Evolutionary conservation across 148 eudicot species (phyloP).

Genomic region (Fagopyrum esculentum): DNA sequence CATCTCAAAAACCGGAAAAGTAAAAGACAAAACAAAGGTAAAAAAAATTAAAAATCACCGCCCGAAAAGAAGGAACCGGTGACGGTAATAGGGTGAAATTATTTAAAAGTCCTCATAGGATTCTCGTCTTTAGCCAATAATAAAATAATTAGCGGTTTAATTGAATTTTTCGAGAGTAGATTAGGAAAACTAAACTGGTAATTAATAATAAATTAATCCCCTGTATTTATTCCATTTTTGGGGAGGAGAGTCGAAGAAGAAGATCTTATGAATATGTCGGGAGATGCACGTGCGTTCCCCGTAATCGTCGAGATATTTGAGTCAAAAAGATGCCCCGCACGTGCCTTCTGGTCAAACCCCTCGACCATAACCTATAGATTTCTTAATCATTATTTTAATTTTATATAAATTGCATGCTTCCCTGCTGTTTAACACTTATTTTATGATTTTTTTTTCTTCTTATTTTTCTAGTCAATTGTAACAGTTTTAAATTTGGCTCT

Average conservation of each 20-base stretch:
- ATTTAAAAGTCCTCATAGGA: not conserved
- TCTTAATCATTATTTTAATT: not conserved
- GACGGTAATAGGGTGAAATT: not conserved
- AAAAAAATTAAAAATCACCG: not conserved
- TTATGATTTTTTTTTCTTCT: not conserved
- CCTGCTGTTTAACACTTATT: not conserved
- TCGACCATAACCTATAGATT: not conserved
- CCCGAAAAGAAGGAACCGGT: not conserved
- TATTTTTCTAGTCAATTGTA: not conserved
- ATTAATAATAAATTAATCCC: not conserved
- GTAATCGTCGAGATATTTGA: constrained; percentile 11
- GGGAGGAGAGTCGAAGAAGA: constrained; percentile 11
- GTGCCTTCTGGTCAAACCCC: constrained; percentile 18
- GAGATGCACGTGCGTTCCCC: constrained; percentile 18
- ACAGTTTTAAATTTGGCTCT: not conserved
- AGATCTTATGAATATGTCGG: constrained; percentile 13
- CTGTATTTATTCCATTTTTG: constrained; percentile 11
- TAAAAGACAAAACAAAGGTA: not conserved
- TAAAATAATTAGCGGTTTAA: not conserved
- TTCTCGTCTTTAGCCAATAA: not conserved
- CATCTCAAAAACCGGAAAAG: constrained; percentile 5
- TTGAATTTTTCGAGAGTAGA: not conserved
- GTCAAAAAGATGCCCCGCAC: constrained; percentile 20
- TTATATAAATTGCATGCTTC: not conserved
- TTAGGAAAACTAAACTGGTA: not conserved